Conservation (phyloP, 441 rosid species). For the Populus hybrid region DNA sequence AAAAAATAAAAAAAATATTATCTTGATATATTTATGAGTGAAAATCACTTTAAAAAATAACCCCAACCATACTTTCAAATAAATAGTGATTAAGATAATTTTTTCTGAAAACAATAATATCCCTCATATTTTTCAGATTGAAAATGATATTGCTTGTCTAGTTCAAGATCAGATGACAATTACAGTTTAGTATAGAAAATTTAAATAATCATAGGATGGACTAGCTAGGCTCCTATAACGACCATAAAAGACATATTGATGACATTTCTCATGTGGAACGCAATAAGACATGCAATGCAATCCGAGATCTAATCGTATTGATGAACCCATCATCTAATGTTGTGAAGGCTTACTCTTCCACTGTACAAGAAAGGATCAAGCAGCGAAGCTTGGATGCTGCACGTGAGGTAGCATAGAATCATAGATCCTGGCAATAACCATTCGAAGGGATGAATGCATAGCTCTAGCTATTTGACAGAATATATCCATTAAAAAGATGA, state of each 20-base stretch:
- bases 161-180: too few species aligned
- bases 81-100: too few species aligned
- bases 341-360: neutral
- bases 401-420: neutral
- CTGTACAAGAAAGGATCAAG: neutral
- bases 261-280: neutral
- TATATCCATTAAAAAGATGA: too few species aligned
- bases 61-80: too few species aligned
- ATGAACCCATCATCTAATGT: neutral
- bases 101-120: too few species aligned
- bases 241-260: neutral
- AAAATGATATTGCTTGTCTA: too few species aligned
- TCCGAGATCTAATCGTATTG: neutral
- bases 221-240: neutral
- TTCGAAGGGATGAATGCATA: neutral
- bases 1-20: too few species aligned
- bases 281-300: slow-evolving; percentile 1
- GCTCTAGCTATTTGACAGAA: neutral
- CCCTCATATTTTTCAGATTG: too few species aligned
- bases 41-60: too few species aligned
- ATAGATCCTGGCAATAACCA: neutral
- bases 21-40: too few species aligned
- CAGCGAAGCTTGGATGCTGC: neutral
- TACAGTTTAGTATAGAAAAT: neutral
- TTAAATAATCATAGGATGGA: slow-evolving; percentile 2